Evolutionary conservation across 2,329 filamentous ascomycete genomes (phyloP), one percentile per base, ranked within the genome.

Genomic region (Bipolaris sorokiniana): DNA sequence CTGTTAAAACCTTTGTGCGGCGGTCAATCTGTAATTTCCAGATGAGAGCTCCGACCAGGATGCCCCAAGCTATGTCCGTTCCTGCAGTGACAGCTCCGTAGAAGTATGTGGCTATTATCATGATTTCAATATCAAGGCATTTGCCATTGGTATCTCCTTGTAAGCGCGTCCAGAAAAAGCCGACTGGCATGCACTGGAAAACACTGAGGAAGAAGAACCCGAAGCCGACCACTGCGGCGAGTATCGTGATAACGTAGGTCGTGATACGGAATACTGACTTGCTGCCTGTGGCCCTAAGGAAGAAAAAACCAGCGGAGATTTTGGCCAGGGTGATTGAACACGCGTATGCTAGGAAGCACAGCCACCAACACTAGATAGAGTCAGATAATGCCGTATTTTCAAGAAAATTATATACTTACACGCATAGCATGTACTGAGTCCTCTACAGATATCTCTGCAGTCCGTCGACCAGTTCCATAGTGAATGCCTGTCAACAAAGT

Each of bases 21-120:
- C 51, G 51, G 56, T 80, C 79, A 78, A 87, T 84, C 54, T 85
- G 80, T 45, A 86, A 68, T 28, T 80, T 78, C 73, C 77, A 81
- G 2, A 87, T 76, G 2, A 87, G 67, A 47, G 80, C 79, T 4
- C 81, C 76, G 2, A 64, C 56, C 3, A 67, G 44, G 6, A 64
- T 11, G 3, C 59, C 59, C 28, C 61, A 59, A 2, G 59, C 63
- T 26, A 63, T 46, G 48, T 67, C 65, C 1, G 63, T 60, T 9
- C 58, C 41, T 2, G 59, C 54, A 5, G 55, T 52, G 0, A 63
- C 46, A 18, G 54, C 54, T 18, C 59, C 56, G 16, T 63, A 59
- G 10, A 55, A 23, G 54, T 83, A 82, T n/a, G 79, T 81, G 34
- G 84, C 75, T 38, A 67, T 77, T 57, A 84, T 81, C 37, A 87